Evolutionary conservation across 192 early-diverging fungal genomes (phyloP).

Genomic region (Jimgerdemannia lactiflua): DNA sequence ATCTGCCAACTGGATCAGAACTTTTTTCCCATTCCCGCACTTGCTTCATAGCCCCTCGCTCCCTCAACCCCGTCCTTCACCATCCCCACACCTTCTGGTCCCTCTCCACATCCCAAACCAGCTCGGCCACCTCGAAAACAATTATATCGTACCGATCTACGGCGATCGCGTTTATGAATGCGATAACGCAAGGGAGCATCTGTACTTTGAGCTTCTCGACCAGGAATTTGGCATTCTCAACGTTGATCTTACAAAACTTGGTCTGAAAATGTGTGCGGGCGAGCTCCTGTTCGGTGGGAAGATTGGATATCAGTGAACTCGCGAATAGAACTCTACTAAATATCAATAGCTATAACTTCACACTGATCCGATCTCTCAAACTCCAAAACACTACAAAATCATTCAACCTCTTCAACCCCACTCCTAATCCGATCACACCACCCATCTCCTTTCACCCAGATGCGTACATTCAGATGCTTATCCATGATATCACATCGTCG

Average conservation of each 20-base stretch:
- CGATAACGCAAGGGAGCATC: constrained; percentile 85
- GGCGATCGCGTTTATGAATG: constrained; percentile 68
- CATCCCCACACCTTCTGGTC: too few relatives aligned
- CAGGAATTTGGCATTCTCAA: constrained; percentile 87
- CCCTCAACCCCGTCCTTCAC: too few relatives aligned
- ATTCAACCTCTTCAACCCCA: neutral
- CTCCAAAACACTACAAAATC: too few relatives aligned
- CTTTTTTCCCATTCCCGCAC: neutral
- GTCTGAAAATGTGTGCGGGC: constrained; percentile 81
- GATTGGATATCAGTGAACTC: too few relatives aligned
- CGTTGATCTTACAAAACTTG: constrained; percentile 85
- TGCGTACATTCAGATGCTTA: constrained; percentile 70
- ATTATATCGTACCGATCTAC: constrained; percentile 59
- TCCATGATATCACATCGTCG: constrained; percentile 92
- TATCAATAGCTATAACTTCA: too few relatives aligned
- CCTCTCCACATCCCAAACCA: too few relatives aligned
- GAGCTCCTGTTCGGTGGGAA: constrained; percentile 38
- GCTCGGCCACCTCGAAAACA: neutral
- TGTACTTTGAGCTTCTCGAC: constrained; percentile 86
- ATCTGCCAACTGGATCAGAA: too few relatives aligned
- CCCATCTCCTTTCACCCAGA: neutral
- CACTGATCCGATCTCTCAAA: too few relatives aligned
- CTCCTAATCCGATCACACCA: neutral
- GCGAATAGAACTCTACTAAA: too few relatives aligned
- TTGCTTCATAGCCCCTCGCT: neutral